A percentile compares a stretch with the other conserved stretches of the same genome.
Conservation (phyloP, 805 yeast genomes). For the Candida endomychidarum region DNA sequence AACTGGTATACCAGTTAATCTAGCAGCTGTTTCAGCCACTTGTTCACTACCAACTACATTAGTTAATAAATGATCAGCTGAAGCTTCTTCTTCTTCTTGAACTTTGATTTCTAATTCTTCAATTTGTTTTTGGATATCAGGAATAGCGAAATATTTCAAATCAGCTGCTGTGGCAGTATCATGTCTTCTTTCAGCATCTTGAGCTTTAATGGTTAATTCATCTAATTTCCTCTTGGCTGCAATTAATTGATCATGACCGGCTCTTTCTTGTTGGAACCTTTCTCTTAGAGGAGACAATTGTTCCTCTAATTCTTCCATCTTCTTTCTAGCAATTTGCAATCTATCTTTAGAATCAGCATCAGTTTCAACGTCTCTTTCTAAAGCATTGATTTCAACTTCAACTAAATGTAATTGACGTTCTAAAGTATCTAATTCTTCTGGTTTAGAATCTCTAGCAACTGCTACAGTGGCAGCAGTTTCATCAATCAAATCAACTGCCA, state of each 20-base stretch:
- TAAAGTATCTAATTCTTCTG: constrained; percentile 90
- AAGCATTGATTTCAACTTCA: constrained; percentile 94
- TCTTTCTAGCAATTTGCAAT: constrained; percentile 72
- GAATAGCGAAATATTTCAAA: constrained; percentile 94
- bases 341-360: constrained; percentile 83
- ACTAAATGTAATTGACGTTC: constrained; percentile 90
- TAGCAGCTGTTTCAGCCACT: constrained; percentile 95
- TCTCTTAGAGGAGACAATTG: constrained; percentile 81
- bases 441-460: constrained; percentile 96
- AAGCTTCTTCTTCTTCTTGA: constrained; percentile 71
- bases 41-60: constrained; percentile 91
- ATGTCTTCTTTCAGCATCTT: constrained; percentile 95
- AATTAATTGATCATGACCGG: constrained; percentile 88
- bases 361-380: constrained; percentile 92
- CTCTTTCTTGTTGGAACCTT: constrained; percentile 80
- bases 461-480: constrained; percentile 97
- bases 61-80: constrained; percentile 65
- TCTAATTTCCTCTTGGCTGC: constrained; percentile 87
- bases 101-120: constrained; percentile 71
- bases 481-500: constrained; percentile 94
- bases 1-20: constrained; percentile 96
- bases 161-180: constrained; percentile 96
- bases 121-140: constrained; percentile 80
- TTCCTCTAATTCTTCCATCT: constrained; percentile 81
- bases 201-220: constrained; percentile 88